Percentiles rank a stretch among this genome's conserved stretches.
These are phyloP conservation scores for Ogataea wickerhamii DNA, from an alignment of 805 yeast genomes.

Conservation along the genomic window DNA sequence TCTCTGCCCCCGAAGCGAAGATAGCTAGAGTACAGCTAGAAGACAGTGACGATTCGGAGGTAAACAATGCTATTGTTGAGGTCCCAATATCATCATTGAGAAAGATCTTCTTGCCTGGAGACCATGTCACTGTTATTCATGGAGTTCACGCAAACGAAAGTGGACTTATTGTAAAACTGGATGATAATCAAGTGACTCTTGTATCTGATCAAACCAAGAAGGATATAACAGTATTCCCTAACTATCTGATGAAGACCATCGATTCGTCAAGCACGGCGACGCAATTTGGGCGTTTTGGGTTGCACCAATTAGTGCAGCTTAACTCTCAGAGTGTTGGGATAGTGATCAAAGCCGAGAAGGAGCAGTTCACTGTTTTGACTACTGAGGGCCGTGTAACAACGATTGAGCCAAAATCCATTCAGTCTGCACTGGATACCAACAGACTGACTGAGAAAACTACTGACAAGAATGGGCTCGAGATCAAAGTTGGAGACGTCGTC, in stretches of 20 bases:
- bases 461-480: slow-evolving; percentile 79
- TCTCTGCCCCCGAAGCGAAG: slow-evolving; percentile 55
- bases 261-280: slow-evolving; percentile 71
- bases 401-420: slow-evolving; percentile 77
- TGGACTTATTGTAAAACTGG: slow-evolving; percentile 83
- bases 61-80: slow-evolving; percentile 59
- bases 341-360: slow-evolving; percentile 85
- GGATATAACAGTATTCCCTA: slow-evolving; percentile 90
- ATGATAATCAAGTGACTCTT: slow-evolving; percentile 82
- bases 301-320: slow-evolving; percentile 86
- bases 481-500: slow-evolving; percentile 90
- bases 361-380: slow-evolving; percentile 71
- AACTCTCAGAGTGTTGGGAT: slow-evolving; percentile 86
- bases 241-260: slow-evolving; percentile 86
- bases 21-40: slow-evolving; percentile 51
- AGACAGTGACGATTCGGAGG: slow-evolving; percentile 53
- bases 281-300: slow-evolving; percentile 70
- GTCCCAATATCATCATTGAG: slow-evolving; percentile 79
- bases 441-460: slow-evolving; percentile 78
- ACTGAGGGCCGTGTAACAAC: slow-evolving; percentile 75
- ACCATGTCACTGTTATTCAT: slow-evolving; percentile 86
- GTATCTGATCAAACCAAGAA: slow-evolving; percentile 84
- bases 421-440: slow-evolving; percentile 63
- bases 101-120: slow-evolving; percentile 86
- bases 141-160: slow-evolving; percentile 94